Base-by-base conservation (phyloP, 1,139 yeast genomes). In the Pichia norvegensis region DNA sequence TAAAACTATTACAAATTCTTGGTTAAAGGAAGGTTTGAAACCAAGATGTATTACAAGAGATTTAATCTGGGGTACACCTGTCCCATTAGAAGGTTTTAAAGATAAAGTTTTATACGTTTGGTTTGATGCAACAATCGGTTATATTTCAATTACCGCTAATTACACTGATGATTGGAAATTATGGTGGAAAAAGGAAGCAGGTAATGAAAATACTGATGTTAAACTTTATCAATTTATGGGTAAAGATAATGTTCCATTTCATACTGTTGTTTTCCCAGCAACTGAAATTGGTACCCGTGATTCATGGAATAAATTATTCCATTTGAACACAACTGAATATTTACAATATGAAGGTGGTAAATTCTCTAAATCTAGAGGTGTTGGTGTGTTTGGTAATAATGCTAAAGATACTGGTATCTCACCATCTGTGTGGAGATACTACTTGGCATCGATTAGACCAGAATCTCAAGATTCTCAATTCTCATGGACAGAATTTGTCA, bases 101-200 rank as follows among this genome's bases (percentile, higher is more conserved):
- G 81, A 87, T 44, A 92, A 92, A 68, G 98, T 92, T 16, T 72
- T 92, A 61, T 92, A 92, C 62, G 99, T 92, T 50, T 92, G 99
- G 99, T 92, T 92, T 57, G 99, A 92, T 68, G 99, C 99, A 40
- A 79, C 96, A 41, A 90, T 92, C 57, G 99, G 99, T 38, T 92
- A 92, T 64, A 81, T 90, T 52, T 87, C 97, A 45, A 92, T 92
- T 60, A 94, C 99, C 36, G 97, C 97, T 29, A 85, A 84, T 66
- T 94, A 90, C 67, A 76, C 85, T 49, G 78, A 78, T 22, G 85
- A 90, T 77, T 79, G 87, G 76, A 63, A 76, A 60, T 85, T 95
- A 94, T 92, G 99, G 99, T 83, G 79, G 67, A 74, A 85, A 62
- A 95, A 95, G 20, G 45, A 42, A 29, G 23, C 41, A 2, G 88